Evolutionary conservation across 495 filamentous ascomycete species (phyloP).

Genomic region (Sordaria brevicollis): DNA sequence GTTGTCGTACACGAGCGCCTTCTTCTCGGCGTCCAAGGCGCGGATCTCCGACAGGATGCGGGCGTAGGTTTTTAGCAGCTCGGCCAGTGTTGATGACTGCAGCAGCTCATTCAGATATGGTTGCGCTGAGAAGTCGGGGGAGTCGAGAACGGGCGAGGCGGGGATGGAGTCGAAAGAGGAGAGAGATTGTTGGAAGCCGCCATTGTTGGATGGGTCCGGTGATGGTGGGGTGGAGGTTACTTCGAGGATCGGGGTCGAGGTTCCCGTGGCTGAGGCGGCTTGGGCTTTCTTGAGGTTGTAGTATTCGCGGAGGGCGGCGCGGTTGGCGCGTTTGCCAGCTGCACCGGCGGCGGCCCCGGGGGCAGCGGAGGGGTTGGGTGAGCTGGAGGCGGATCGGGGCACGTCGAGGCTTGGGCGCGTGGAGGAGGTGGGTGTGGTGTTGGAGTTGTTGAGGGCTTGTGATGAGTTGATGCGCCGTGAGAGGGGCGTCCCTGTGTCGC

Average conservation of each 20-base stretch:
- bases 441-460: constrained; percentile 22
- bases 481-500: constrained; percentile 34
- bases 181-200: constrained; percentile 14
- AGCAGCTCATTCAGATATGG: constrained; percentile 56
- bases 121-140: constrained; percentile 42
- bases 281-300: constrained; percentile 63
- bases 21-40: constrained; percentile 86
- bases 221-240: constrained; percentile 20
- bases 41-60: constrained; percentile 66
- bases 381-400: constrained; percentile 38
- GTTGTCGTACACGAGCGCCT: constrained; percentile 96
- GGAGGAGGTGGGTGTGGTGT: constrained; percentile 53
- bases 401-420: constrained; percentile 63
- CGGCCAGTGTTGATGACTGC: constrained; percentile 51
- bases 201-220: constrained; percentile 16
- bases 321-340: constrained; percentile 34
- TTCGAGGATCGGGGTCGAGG: constrained; percentile 27
- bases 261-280: not conserved
- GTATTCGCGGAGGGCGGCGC: constrained; percentile 84
- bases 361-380: constrained; percentile 42
- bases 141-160: constrained; percentile 43
- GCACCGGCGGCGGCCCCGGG: constrained; percentile 34
- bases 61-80: constrained; percentile 53
- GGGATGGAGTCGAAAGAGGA: constrained; percentile 24
- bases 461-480: constrained; percentile 30